Evolutionary conservation across 257 asterid species (phyloP).

Genomic region (Apocynum venetum): DNA sequence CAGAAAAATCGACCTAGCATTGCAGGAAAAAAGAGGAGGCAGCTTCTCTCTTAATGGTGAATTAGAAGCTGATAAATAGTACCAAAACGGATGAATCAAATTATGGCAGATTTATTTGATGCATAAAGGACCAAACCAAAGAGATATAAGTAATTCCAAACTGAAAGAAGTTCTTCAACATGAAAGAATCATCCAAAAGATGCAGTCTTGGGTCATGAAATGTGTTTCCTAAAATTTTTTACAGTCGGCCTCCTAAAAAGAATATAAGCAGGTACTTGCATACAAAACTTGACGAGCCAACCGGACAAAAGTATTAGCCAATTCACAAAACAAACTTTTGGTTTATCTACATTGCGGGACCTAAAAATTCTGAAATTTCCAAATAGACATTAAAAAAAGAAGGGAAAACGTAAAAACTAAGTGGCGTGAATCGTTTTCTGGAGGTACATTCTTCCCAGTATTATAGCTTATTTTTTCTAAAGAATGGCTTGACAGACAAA

Average conservation of each 20-base stretch:
- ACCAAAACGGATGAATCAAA: not conserved
- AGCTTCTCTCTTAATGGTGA: not conserved
- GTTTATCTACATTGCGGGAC: not conserved
- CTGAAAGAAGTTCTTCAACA: not conserved
- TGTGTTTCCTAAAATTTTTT: not conserved
- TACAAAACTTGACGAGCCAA: not conserved
- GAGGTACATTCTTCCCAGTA: not conserved
- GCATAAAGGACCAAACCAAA: not conserved
- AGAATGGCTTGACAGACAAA: not conserved
- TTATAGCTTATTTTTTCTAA: too few relatives aligned
- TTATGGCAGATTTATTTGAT: not conserved
- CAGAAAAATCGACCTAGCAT: slow-evolving; percentile 92
- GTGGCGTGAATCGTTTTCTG: not conserved
- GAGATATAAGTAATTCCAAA: not conserved
- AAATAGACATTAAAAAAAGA: not conserved
- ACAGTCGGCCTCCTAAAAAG: not conserved
- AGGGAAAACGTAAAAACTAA: not conserved
- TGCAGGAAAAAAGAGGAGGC: not conserved
- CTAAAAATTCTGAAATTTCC: not conserved
- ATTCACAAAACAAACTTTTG: not conserved
- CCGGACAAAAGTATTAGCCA: not conserved
- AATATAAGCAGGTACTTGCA: not conserved
- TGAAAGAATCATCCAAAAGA: not conserved
- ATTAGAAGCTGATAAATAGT: not conserved
- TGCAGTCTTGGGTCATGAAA: not conserved